These are phyloP conservation scores for Nicotiana tomentosiformis DNA, from an alignment of 257 asterid species.

Conservation along the genomic window DNA sequence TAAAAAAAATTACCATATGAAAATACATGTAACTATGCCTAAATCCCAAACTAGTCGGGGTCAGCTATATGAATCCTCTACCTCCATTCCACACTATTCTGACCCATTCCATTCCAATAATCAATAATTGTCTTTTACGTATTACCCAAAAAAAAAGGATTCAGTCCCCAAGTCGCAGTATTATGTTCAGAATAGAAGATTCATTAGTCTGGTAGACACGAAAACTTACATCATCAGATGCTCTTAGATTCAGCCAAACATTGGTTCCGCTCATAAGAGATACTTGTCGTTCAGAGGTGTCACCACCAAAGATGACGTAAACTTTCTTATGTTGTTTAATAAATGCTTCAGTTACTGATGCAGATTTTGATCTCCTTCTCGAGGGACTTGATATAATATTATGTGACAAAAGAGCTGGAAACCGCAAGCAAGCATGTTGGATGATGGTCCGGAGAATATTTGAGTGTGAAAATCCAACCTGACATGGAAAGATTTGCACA, in stretches of 20 bases:
- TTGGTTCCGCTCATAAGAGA: constrained; percentile 96
- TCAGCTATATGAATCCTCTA: not conserved
- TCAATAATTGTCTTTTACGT: not conserved
- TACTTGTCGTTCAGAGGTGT: constrained; percentile 86
- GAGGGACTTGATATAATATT: constrained; percentile 41
- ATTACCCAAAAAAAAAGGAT: not conserved
- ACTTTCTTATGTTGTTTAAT: constrained; percentile 39
- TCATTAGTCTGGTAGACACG: not conserved
- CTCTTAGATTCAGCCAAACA: constrained; percentile 84
- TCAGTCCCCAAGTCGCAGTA: not conserved
- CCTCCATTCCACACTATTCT: not conserved
- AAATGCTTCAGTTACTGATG: constrained; percentile 23
- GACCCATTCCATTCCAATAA: not conserved
- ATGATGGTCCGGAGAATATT: constrained; percentile 72
- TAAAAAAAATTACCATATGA: not conserved
- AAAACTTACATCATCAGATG: constrained; percentile 71
- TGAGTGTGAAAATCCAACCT: constrained; percentile 94
- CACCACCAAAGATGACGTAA: constrained; percentile 81
- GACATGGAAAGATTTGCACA: not conserved
- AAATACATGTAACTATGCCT: not conserved
- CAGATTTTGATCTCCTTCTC: constrained; percentile 26
- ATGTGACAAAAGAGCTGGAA: constrained; percentile 44
- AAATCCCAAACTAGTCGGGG: not conserved
- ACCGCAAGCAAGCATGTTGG: constrained; percentile 81
- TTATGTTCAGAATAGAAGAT: not conserved